These are phyloP conservation scores for Saccharomycopsis babjevae DNA, from an alignment of 805 yeast genomes.

Conservation along the genomic window DNA sequence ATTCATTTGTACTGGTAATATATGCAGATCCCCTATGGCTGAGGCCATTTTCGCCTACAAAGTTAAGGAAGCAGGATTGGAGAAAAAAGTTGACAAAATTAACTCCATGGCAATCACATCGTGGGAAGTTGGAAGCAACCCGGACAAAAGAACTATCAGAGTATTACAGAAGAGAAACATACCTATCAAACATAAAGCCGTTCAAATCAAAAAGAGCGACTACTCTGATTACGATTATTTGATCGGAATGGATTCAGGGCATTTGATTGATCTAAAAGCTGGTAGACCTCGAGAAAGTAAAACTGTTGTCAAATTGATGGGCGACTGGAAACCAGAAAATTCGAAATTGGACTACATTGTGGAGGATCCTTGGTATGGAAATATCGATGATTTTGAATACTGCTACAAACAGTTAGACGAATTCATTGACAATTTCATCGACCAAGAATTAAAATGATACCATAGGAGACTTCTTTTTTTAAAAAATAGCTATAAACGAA, in stretches of 20 bases:
- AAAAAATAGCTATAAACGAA: not conserved
- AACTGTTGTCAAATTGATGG: slow-evolving; percentile 8
- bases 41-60: slow-evolving; percentile 14
- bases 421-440: slow-evolving; percentile 12
- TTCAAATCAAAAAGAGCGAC: slow-evolving; percentile 1
- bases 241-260: slow-evolving; percentile 15
- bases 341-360: slow-evolving; percentile 10
- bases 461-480: not conserved
- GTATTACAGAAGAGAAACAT: slow-evolving; percentile 8
- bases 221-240: slow-evolving; percentile 9
- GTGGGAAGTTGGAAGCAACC: slow-evolving; percentile 13
- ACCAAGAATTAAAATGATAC: slow-evolving; percentile 1
- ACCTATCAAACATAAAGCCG: slow-evolving; percentile 9
- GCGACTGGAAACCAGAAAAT: slow-evolving; percentile 11
- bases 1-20: slow-evolving; percentile 14
- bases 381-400: slow-evolving; percentile 6
- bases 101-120: slow-evolving; percentile 13
- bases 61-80: slow-evolving; percentile 3
- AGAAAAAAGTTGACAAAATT: slow-evolving; percentile 2
- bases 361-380: slow-evolving; percentile 16
- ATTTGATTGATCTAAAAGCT: slow-evolving; percentile 8
- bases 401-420: slow-evolving; percentile 11
- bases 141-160: slow-evolving; percentile 9
- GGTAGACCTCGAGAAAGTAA: slow-evolving; percentile 1
- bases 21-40: slow-evolving; percentile 16